Evolutionary conservation across 1,284 basidiomycete species (phyloP).

Genomic region (Ganoderma lucidum): DNA sequence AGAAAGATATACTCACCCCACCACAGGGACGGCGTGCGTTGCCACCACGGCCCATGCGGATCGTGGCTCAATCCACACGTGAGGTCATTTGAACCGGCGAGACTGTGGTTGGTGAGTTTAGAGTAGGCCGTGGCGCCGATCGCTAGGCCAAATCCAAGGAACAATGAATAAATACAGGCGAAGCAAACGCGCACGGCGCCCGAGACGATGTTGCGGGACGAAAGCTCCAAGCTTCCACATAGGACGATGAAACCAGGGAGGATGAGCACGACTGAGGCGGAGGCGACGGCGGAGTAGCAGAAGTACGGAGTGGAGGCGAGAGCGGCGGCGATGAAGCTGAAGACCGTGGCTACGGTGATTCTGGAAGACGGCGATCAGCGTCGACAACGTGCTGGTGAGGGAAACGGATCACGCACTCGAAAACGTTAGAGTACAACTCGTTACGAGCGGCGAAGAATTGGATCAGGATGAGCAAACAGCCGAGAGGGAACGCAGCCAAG

Average conservation of each 20-base stretch:
- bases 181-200: constrained; percentile 90
- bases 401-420: constrained; percentile 66
- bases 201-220: constrained; percentile 79
- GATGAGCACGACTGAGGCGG: constrained; percentile 87
- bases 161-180: constrained; percentile 81
- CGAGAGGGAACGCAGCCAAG: constrained; percentile 79
- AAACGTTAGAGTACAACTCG: constrained; percentile 87
- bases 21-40: constrained; percentile 58
- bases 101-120: constrained; percentile 54
- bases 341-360: constrained; percentile 80
- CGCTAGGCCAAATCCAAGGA: constrained; percentile 83
- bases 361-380: constrained; percentile 39
- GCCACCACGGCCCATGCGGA: constrained; percentile 64
- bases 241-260: constrained; percentile 88
- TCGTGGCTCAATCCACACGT: constrained; percentile 64
- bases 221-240: constrained; percentile 84
- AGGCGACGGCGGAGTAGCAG: constrained; percentile 89
- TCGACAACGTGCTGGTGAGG: neutral
- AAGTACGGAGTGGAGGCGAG: constrained; percentile 76
- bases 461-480: constrained; percentile 80
- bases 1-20: constrained; percentile 55
- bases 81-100: constrained; percentile 68
- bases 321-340: constrained; percentile 86
- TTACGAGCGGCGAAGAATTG: constrained; percentile 80
- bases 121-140: constrained; percentile 79